Evolutionary conservation across 148 eudicot species (phyloP).

Genomic region (Chenopodium formosanum): DNA sequence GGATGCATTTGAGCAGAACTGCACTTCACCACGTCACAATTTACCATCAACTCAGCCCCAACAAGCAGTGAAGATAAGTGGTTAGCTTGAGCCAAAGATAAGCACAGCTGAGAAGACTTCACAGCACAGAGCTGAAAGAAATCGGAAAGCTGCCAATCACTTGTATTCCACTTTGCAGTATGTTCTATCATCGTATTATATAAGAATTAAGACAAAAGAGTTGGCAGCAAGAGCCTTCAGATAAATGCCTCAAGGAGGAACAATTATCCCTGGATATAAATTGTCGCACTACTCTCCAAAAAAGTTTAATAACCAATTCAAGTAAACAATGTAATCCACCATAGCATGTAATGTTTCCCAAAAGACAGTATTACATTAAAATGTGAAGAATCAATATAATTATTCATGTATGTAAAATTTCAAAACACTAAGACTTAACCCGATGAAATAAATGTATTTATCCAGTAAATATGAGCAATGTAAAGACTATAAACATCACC

Average conservation of each 20-base stretch:
- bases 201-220: neutral
- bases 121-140: neutral
- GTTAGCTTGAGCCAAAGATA: neutral
- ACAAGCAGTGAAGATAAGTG: neutral
- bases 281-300: neutral
- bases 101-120: constrained; percentile 5
- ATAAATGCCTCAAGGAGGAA: neutral
- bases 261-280: neutral
- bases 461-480: neutral
- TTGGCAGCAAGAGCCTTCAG: neutral
- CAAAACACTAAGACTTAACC: neutral
- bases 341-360: neutral
- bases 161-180: neutral
- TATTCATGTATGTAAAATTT: neutral
- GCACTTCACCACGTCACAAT: neutral
- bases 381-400: neutral
- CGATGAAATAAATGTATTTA: neutral
- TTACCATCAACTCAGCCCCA: neutral
- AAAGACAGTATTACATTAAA: neutral
- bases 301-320: too few relatives aligned
- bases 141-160: neutral
- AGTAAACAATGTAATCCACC: neutral
- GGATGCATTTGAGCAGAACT: neutral
- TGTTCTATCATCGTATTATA: too few relatives aligned
- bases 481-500: neutral